A percentile compares a stretch with the other conserved stretches of the same genome.
Conservation (phyloP, 805 yeast species). For the Kazachstania taianensis region DNA sequence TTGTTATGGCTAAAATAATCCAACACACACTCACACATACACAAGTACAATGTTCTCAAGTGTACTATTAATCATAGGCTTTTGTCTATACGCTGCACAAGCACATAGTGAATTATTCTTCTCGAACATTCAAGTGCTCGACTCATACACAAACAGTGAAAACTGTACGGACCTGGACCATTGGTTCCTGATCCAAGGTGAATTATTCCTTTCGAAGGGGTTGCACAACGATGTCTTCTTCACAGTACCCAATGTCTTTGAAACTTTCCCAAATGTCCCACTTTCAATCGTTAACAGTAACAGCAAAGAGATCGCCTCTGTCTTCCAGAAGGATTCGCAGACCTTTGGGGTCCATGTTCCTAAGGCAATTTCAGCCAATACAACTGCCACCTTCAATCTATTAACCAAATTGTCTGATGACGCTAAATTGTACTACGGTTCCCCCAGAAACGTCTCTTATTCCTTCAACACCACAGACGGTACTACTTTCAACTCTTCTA, state of each 20-base stretch:
- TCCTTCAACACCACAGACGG: conserved; percentile 17
- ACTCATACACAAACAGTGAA: conserved; percentile 15
- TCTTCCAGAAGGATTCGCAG: conserved; percentile 5
- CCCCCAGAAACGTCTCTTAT: conserved; percentile 14
- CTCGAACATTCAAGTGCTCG: conserved; percentile 16
- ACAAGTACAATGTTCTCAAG: too few species aligned
- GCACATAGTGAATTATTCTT: too few species aligned
- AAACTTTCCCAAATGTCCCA: conserved; percentile 13
- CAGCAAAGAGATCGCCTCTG: neutral
- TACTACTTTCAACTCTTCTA: conserved; percentile 10
- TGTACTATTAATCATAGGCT: too few species aligned
- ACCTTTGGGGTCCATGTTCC: conserved; percentile 14
- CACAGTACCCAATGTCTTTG: conserved; percentile 19
- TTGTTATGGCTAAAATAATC: too few species aligned
- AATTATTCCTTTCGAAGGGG: conserved; percentile 17
- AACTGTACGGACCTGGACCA: conserved; percentile 20
- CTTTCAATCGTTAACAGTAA: conserved; percentile 14
- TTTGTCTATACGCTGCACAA: too few species aligned
- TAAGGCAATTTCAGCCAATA: conserved; percentile 6
- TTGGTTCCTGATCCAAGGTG: conserved; percentile 22
- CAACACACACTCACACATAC: too few species aligned
- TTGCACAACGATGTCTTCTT: conserved; percentile 13
- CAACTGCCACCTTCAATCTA: conserved; percentile 19
- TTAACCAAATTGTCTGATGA: conserved; percentile 15
- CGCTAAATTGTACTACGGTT: conserved; percentile 9